Percentiles rank a stretch among this genome's conserved stretches.
These are phyloP conservation scores for Rostrohypoxylon terebratum DNA, from an alignment of 495 filamentous ascomycete species.

Conservation along the genomic window DNA sequence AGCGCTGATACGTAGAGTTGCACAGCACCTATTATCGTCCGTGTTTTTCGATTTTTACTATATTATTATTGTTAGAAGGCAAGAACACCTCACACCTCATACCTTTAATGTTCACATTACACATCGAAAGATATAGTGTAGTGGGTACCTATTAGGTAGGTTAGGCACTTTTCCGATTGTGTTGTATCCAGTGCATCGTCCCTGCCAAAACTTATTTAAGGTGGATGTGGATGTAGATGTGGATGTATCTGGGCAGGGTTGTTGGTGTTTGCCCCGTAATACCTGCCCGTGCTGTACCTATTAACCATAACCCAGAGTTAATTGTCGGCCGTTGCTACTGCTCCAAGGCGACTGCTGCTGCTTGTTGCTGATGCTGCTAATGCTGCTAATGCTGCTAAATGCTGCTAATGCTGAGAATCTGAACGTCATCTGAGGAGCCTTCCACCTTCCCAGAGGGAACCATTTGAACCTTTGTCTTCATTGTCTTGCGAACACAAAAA, in stretches of 20 bases:
- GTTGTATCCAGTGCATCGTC: not conserved
- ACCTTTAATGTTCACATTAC: not conserved
- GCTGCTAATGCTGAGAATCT: slow-evolving; percentile 27
- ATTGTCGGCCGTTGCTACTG: slow-evolving; percentile 18
- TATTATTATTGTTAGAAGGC: not conserved
- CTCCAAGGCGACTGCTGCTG: too few species aligned
- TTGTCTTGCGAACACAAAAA: slow-evolving; percentile 31
- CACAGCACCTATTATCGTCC: not conserved
- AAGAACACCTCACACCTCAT: not conserved
- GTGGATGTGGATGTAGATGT: slow-evolving; percentile 2
- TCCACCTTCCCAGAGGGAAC: slow-evolving; percentile 19
- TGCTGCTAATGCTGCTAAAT: not conserved
- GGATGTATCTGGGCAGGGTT: slow-evolving; percentile 13
- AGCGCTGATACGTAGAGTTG: not conserved
- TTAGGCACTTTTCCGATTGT: not conserved
- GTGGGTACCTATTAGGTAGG: slow-evolving; percentile 3
- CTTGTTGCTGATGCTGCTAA: not conserved
- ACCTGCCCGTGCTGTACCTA: not conserved
- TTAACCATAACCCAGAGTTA: not conserved
- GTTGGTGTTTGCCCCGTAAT: slow-evolving; percentile 21
- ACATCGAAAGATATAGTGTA: not conserved
- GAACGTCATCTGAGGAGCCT: slow-evolving; percentile 44
- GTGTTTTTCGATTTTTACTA: not conserved
- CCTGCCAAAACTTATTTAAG: not conserved
- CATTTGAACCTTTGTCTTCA: slow-evolving; percentile 30